A percentile compares a stretch with the other conserved stretches of the same genome.
Conservation (phyloP, 305 asterid genomes). For the Rubia peregrina region DNA sequence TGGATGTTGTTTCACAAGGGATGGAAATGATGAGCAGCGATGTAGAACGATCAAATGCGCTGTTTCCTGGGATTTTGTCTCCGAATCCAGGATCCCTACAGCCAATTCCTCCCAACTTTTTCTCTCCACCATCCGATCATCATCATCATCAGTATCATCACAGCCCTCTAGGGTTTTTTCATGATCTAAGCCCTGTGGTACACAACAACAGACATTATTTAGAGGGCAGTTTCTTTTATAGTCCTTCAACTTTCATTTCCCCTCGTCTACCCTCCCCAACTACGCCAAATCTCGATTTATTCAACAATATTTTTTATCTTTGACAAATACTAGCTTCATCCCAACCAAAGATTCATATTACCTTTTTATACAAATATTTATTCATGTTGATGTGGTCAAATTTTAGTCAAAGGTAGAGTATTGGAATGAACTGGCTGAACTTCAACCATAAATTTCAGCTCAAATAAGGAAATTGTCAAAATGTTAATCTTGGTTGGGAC, state of each 20-base stretch:
- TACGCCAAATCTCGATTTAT: conserved; percentile 48
- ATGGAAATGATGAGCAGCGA: conserved; percentile 32
- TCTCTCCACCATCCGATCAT: conserved; percentile 52
- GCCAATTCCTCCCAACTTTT: conserved; percentile 67
- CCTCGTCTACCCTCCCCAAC: conserved; percentile 68
- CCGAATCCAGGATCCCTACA: conserved; percentile 81
- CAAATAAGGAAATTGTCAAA: too few relatives aligned
- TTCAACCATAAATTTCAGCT: too few relatives aligned
- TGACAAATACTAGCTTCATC: conserved; percentile 3
- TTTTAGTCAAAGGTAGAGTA: too few relatives aligned
- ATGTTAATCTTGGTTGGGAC: too few relatives aligned
- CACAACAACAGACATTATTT: conserved; percentile 41
- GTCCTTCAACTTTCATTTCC: conserved; percentile 61
- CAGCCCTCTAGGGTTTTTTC: conserved; percentile 39
- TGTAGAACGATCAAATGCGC: conserved; percentile 32
- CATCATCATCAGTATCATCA: conserved; percentile 17
- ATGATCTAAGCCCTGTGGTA: conserved; percentile 63
- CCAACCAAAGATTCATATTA: too few relatives aligned
- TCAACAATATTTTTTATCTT: conserved; percentile 54
- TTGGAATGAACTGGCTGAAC: too few relatives aligned
- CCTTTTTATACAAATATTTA: too few relatives aligned
- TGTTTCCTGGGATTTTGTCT: conserved; percentile 69
- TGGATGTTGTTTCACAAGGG: conserved; percentile 35
- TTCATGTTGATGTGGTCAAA: too few relatives aligned
- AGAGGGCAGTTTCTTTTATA: conserved; percentile 40